These are phyloP conservation scores for Stellera chamaejasme DNA, from an alignment of 345 rosid genomes.

Conservation along the genomic window DNA sequence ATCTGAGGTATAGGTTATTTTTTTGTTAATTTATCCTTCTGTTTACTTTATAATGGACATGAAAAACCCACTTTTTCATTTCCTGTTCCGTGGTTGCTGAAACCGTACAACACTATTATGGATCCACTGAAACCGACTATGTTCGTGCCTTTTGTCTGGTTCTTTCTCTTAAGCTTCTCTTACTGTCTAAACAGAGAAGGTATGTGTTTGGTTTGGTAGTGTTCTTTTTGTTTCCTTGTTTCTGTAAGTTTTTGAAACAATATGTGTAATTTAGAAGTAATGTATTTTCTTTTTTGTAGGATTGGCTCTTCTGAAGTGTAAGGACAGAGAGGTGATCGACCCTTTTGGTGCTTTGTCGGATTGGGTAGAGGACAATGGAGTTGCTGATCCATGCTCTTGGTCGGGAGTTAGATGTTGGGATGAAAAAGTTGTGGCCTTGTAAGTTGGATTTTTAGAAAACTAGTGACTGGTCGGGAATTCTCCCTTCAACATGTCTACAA, in stretches of 20 bases:
- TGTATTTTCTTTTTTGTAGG: conserved; percentile 24
- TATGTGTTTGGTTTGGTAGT: conserved; percentile 1
- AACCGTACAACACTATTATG: conserved; percentile 15
- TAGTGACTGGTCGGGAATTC: too few relatives aligned
- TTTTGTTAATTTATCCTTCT: too few relatives aligned
- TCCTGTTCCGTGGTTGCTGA: too few relatives aligned
- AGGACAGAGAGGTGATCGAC: conserved; percentile 53
- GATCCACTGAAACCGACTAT: conserved; percentile 15
- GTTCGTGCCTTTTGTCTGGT: conserved; percentile 13
- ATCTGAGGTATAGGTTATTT: too few relatives aligned
- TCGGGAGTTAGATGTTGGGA: conserved; percentile 67
- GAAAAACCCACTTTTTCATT: too few relatives aligned
- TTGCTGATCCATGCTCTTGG: conserved; percentile 66
- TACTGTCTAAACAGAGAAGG: conserved; percentile 40
- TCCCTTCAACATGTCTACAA: not conserved
- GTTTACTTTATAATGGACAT: too few relatives aligned
- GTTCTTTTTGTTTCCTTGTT: not conserved
- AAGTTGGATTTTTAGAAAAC: conserved; percentile 19
- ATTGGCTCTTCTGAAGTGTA: conserved; percentile 49
- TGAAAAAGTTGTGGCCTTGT: conserved; percentile 61
- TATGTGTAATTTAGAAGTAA: not conserved
- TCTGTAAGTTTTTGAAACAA: not conserved
- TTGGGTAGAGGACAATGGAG: conserved; percentile 42
- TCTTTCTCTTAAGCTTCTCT: conserved; percentile 19
- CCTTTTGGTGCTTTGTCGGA: conserved; percentile 57